A percentile compares a stretch with the other conserved stretches of the same genome.
Evolutionary conservation across 768 basidiomycete genomes (phyloP).

Genomic region (Kwoniella mangroviensis): DNA sequence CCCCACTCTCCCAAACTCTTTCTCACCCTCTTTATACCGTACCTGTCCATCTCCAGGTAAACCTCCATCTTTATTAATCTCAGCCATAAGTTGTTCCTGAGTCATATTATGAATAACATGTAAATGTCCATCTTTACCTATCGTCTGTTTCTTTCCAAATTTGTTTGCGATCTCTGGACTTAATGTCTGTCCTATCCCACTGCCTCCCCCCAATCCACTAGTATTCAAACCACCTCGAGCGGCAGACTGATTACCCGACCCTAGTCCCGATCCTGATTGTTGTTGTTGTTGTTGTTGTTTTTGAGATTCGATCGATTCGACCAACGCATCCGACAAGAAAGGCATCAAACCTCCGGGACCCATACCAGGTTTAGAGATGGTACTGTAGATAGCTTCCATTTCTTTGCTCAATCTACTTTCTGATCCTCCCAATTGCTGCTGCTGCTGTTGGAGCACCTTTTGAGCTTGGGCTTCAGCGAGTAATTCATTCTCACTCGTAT

Average conservation of each 20-base stretch:
- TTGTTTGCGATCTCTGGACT: conserved; percentile 4
- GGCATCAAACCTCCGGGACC: not conserved
- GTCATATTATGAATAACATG: conserved; percentile 8
- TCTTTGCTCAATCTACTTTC: not conserved
- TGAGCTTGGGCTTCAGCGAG: not conserved
- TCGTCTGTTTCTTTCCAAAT: not conserved
- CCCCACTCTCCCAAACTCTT: conserved; percentile 6
- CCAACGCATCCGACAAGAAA: not conserved
- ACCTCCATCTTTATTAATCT: conserved; percentile 1
- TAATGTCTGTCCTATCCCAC: not conserved
- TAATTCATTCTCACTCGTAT: conserved; percentile 1
- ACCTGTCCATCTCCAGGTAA: not conserved
- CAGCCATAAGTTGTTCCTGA: conserved; percentile 9
- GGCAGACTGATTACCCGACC: not conserved
- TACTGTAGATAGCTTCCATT: not conserved
- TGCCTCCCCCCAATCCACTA: not conserved
- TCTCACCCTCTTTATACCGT: conserved; percentile 2
- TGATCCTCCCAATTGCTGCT: not conserved
- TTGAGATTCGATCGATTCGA: not conserved
- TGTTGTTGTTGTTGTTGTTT: not conserved
- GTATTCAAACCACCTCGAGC: not conserved
- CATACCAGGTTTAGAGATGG: not conserved
- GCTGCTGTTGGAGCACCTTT: not conserved
- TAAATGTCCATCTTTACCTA: conserved; percentile 11
- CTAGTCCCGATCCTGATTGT: not conserved